These are phyloP conservation scores for Zygotorulaspora florentina DNA, from an alignment of 805 yeast species.

Conservation along the genomic window DNA sequence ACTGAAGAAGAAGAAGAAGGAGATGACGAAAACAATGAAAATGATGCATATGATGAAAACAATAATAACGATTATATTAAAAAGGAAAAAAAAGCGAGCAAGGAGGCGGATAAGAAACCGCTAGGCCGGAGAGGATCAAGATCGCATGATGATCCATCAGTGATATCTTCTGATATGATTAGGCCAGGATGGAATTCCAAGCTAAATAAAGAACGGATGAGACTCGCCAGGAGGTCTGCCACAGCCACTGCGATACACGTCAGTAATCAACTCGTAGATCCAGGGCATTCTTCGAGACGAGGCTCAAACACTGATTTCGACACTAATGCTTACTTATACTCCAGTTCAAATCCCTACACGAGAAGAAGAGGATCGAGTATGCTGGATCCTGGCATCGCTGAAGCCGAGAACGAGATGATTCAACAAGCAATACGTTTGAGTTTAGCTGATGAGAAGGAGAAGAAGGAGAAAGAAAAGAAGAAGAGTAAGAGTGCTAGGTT, in stretches of 20 bases:
- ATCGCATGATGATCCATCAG: conserved; percentile 64
- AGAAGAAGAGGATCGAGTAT: conserved; percentile 17
- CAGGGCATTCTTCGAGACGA: conserved; percentile 25
- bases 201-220: conserved; percentile 65
- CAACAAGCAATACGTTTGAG: conserved; percentile 79
- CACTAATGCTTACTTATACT: neutral
- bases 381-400: conserved; percentile 27
- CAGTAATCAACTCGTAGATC: conserved; percentile 60
- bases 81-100: neutral
- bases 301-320: conserved; percentile 17
- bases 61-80: conserved; percentile 13
- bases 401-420: conserved; percentile 71
- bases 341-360: conserved; percentile 9
- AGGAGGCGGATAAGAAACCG: neutral
- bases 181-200: conserved; percentile 92
- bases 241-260: conserved; percentile 94
- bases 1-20: neutral
- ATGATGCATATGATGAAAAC: conserved; percentile 7
- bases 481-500: neutral
- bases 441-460: conserved; percentile 44
- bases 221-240: conserved; percentile 81
- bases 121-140: conserved; percentile 48
- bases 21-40: conserved; percentile 9
- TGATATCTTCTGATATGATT: conserved; percentile 73
- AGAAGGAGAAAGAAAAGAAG: conserved; percentile 5